Base-by-base conservation (phyloP, 208 protist genomes). In the Porcisia hertigi region DNA sequence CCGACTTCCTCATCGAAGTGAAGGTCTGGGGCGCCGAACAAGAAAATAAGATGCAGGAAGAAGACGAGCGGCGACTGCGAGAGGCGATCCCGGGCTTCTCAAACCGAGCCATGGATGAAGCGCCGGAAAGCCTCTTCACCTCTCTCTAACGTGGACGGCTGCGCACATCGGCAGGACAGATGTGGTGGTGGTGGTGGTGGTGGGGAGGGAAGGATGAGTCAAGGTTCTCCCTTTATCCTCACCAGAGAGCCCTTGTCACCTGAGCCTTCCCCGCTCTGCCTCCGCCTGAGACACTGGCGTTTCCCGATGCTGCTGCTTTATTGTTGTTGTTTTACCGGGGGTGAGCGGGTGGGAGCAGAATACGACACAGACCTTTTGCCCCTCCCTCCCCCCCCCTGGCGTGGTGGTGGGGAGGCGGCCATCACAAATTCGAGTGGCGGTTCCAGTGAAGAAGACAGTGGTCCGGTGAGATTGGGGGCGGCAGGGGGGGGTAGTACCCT, bases 1-100 rank as follows among this genome's bases (percentile, higher is more conserved):
- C 93, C 1, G 93, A 97, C 69, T 96, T 97, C 69, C 77, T 97
- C 12, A 92, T 97, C 65, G 93, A 97, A 71, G 85, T 92, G 66
- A 72, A 88, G 52, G 87, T 97, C 30, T 97, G 93, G 91, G 93
- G 91, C 41, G 93, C 91, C 9, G 93, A 97, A 74, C 83, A 95
- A 78, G 93, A 97, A 78, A 93, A 94, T 73, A 80, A 75, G 58
- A 69, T 97, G 85, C 86, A 91, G 63, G 75, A 86, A 57, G 84
- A 91, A 66, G 89, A 97, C 43, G 87, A 92, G 72, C 87, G 83
- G 49, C 82, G 79, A 16, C 52, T 74, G 39, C 82, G 80, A 11
- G 89, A 89, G 75, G 81, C 78, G 39, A 89, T 91, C 60, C 89
- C 89, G 4, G 85, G 87, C 9, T 89, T 91, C 73, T 71, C 88